Evolutionary conservation across 225 moss, liverwort and hornwort species (phyloP), one percentile per base, ranked within the genome.

Genomic region (Lunularia cruciata): DNA sequence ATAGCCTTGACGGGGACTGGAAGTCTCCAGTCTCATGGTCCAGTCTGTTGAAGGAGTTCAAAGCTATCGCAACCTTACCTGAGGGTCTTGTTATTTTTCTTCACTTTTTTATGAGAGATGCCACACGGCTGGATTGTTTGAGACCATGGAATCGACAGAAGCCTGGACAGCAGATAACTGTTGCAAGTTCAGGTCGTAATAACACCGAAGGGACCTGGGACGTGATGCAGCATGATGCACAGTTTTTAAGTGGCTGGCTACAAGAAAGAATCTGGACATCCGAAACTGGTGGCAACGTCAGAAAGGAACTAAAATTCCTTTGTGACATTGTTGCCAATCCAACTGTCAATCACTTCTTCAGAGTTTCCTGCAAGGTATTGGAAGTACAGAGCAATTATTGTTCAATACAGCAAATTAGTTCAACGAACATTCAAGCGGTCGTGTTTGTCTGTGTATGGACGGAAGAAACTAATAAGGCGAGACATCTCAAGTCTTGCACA

Each of bases 21-120:
- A 35, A 74, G 63, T 76, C 75, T 52, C 72, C 79, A 14, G 64
- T 86, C 71, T 89, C 84, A 39, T 92, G 89, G 92, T 83, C 84
- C 35, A 79, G 77, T 38, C 68, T 92, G 35, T 45, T 87, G 71
- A 92, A 86, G 75, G 83, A 83, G 37, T 63, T 71, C 34, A 73
- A 74, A 58, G 40, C 70, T 42, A 40, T 67, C 72, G 63, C 57
- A 81, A 47, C 59, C 77, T 77, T 62, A 78, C 31, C 47, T 27
- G 43, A 28, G 27, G 14, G 45, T 42, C 45, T 65, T 15, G 45
- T 65, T 32, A n/a, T n/a, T n/a, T n/a, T n/a, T n/a, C n/a, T 88
- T 28, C 83, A 83, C 70, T 92, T 92, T 56, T 75, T 60, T 71
- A 80, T 89, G 60, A 79, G 70, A 58, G 63, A 84, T 63, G 89